These are phyloP conservation scores for Brassica hybrid DNA, from an alignment of 441 rosid species.

Conservation along the genomic window DNA sequence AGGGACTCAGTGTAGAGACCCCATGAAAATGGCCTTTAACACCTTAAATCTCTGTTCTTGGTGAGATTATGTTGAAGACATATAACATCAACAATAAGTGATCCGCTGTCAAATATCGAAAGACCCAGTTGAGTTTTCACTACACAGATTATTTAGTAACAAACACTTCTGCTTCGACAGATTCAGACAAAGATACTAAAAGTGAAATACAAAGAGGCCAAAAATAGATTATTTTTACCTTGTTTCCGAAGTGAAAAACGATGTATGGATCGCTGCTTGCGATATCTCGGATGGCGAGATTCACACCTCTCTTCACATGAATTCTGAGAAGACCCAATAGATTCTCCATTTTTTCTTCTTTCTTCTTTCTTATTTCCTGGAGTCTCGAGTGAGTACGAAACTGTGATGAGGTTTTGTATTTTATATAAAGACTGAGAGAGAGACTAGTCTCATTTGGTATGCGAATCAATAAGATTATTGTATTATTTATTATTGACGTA, in stretches of 20 bases:
- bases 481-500: too few species aligned
- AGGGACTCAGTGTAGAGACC: neutral
- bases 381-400: neutral
- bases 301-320: conserved; percentile 59
- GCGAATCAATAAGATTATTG: too few species aligned
- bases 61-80: neutral
- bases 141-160: neutral
- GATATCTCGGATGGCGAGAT: conserved; percentile 65
- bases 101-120: neutral
- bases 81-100: neutral
- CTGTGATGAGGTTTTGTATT: neutral
- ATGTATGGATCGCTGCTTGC: conserved; percentile 66
- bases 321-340: conserved; percentile 62
- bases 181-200: neutral
- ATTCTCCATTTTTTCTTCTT: conserved; percentile 51
- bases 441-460: too few species aligned
- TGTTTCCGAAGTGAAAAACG: conserved; percentile 53
- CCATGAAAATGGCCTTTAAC: neutral
- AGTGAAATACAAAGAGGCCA: neutral
- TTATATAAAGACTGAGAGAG: neutral
- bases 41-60: neutral
- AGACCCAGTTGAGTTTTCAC: neutral
- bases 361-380: neutral
- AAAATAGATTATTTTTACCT: conserved; percentile 28
- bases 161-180: neutral